Evolutionary conservation across 371 early-diverging fungal species (phyloP).

Genomic region (Actinomortierella ambigua): DNA sequence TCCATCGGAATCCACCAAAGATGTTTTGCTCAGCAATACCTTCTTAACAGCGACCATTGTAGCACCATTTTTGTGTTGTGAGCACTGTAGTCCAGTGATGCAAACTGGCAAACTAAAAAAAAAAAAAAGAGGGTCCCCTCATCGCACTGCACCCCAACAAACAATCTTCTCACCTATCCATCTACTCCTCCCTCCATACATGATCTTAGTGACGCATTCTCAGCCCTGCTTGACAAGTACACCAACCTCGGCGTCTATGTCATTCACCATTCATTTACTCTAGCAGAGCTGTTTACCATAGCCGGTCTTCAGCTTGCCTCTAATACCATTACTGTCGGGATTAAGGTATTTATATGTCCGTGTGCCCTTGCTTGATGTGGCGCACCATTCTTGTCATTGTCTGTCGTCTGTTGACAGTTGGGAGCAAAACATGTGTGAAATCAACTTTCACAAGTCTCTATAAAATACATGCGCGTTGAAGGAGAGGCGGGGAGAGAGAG

Average conservation of each 20-base stretch:
- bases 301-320: conserved; percentile 81
- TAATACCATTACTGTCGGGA: conserved; percentile 69
- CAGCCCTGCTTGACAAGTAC: conserved; percentile 69
- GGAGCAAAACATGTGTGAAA: too few relatives aligned
- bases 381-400: conserved; percentile 3
- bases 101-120: neutral
- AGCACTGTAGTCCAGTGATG: neutral
- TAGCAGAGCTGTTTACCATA: conserved; percentile 81
- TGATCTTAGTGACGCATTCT: conserved; percentile 52
- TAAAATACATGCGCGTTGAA: too few relatives aligned
- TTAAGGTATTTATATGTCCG: conserved; percentile 55
- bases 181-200: neutral
- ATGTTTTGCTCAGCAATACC: too few relatives aligned
- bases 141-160: neutral
- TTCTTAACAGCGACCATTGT: too few relatives aligned
- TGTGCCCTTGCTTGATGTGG: conserved; percentile 17
- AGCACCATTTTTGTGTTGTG: neutral
- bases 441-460: too few relatives aligned
- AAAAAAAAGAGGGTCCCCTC: neutral
- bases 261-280: conserved; percentile 73
- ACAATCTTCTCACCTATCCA: neutral
- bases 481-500: too few relatives aligned
- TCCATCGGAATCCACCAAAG: too few relatives aligned
- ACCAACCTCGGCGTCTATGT: conserved; percentile 72
- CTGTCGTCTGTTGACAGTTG: too few relatives aligned